phyloP scores from a whole-genome alignment of 345 rosid genomes.

The Rhodamnia argentea region DNA sequence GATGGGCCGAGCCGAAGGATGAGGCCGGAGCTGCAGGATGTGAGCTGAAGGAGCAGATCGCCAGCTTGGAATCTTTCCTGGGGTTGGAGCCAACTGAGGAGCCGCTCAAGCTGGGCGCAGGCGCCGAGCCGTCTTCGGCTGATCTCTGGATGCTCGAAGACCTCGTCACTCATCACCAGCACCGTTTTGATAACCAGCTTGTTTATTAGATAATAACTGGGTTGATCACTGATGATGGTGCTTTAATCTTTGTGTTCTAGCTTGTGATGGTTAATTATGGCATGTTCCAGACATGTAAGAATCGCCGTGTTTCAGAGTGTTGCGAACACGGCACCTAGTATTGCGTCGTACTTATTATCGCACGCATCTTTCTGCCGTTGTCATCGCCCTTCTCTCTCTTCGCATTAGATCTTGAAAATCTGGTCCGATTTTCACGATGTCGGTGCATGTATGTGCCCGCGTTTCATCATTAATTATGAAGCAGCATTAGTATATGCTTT shows the following conservation, averaged over 20 bases:
- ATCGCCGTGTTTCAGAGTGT: not conserved
- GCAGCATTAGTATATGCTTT: not conserved
- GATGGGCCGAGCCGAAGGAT: not conserved
- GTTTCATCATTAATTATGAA: not conserved
- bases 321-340: not conserved
- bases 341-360: not conserved
- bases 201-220: not conserved
- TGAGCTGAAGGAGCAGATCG: conserved; percentile 44
- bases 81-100: conserved; percentile 12
- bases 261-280: not conserved
- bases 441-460: not conserved
- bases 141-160: conserved; percentile 76
- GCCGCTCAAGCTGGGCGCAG: not conserved
- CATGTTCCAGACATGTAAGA: not conserved
- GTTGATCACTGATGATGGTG: not conserved
- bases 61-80: conserved; percentile 51
- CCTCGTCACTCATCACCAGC: conserved; percentile 27
- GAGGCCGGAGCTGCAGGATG: conserved; percentile 6
- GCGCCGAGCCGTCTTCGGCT: not conserved
- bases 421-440: not conserved
- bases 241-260: not conserved
- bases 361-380: not conserved
- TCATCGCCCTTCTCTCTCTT: not conserved
- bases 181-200: not conserved
- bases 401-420: not conserved